Base-by-base conservation (phyloP, 108 stramenopile species). In the Asterionellopsis glacialis region DNA sequence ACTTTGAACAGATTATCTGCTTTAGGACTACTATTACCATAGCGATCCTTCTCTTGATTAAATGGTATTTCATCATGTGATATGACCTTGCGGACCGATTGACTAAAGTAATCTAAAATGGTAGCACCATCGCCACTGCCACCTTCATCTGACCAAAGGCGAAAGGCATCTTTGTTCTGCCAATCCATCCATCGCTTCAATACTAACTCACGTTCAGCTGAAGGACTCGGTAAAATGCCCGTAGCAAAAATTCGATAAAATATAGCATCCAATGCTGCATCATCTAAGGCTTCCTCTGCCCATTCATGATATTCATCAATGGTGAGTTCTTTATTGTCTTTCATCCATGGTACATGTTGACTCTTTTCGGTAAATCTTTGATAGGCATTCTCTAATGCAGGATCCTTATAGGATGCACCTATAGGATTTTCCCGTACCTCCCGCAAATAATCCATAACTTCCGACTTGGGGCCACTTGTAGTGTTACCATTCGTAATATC, bases 161-260 rank as follows among this genome's bases (percentile, higher is more conserved):
- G 14, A 27, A 11, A 42, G 33, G 33, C 33, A 11, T 64, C 53
- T 12, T 41, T 18, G 45, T 81, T 64, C 61, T 79, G 75, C 90
- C 90, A 91, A 54, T 84, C 77, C 16, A 61, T 63, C 90, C 90
- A 91, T 25, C 76, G 66, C 26, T 72, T 68, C 27, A 57, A 23
- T 9, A 91, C 83, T 43, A 91, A 55, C 38, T 83, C 70, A 9
- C 67, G 58, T 61, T 91, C 90, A 56, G 81, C 64, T 16, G 68
- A 55, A 10, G 73, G 69, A 23, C 58, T 76, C 6, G 91, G 83
- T 11, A 92, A 66, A 27, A 87, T 64, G 1, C 87, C 84, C 11
- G 77, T 63, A 15, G 63, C 83, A 67, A 87, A 85, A 9, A 88
- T 45, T 44, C 70, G 79, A 33, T 80, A 61, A 78, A 87, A 77